Base-by-base conservation (phyloP, 345 rosid genomes). In the Salix dunnii region DNA sequence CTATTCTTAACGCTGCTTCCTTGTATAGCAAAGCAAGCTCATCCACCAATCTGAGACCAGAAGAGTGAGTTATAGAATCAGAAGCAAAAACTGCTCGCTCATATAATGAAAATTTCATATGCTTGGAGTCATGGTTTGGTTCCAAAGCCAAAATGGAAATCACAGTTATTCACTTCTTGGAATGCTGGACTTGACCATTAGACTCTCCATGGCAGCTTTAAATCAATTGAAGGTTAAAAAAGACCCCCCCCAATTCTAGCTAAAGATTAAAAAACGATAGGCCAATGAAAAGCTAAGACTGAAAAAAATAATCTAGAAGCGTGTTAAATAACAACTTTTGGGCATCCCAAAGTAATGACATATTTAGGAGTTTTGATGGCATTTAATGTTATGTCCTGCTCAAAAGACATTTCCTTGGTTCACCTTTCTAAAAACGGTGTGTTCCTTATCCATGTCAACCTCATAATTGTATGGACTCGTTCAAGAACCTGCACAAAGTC, bases 401-500 rank as follows among this genome's bases (percentile, higher is more conserved):
- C 21, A 27, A 73, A 67, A 43, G 28, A 31, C 42, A 40, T 38
- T 64, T 40, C 36, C 6, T 66, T 66, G 10, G 71, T 68, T 76
- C 70, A 96, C 99, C 98, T 90, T 79, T 79, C 90, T 78, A 86
- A 17, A 67, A 81, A 82, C 25, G 93, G 91, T 6, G 97, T 80
- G 89, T 91, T 91, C 85, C 98, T 87, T 77, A 96, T 86, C 98
- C 99, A 91, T 0, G 99, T 96, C 73, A 90, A 71, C 81, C 82
- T 91, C 76, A 91, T 74, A 49, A 93, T 65, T 1, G 85, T 84
- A 53, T 87, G 85, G 53, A 88, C 46, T 78, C 85, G 85, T 79
- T 90, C 84, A 67, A 92, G 97, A 87, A 92, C 97, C 98, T 94
- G 90, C 72, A 84, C 64, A 78, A 67, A 46, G 36, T 38, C 27